Percentiles rank a stretch among this genome's conserved stretches.
These are phyloP conservation scores for Aquilaria sinensis DNA, from an alignment of 345 rosid genomes.

Conservation along the genomic window DNA sequence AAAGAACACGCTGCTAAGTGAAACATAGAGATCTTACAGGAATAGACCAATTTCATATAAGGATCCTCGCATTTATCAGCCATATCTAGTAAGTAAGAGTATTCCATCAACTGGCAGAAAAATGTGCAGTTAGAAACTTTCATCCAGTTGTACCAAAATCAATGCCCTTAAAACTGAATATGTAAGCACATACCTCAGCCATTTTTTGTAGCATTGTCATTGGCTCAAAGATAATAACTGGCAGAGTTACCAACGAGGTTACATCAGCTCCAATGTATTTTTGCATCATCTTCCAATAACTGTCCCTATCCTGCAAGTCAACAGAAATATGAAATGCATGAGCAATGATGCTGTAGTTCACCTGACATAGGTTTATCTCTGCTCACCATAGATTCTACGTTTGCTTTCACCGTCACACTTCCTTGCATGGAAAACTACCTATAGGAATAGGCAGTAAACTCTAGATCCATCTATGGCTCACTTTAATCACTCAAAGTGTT, in stretches of 20 bases:
- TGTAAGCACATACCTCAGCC: constrained; percentile 75
- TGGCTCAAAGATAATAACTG: constrained; percentile 93
- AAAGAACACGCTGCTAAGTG: constrained; percentile 8
- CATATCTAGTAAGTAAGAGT: constrained; percentile 73
- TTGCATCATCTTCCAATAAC: constrained; percentile 99
- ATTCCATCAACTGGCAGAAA: constrained; percentile 84
- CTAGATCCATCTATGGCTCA: too few species aligned
- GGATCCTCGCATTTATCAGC: constrained; percentile 97
- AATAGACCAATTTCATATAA: constrained; percentile 86
- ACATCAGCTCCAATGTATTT: constrained; percentile 89
- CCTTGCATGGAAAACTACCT: not conserved
- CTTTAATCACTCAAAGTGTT: too few species aligned
- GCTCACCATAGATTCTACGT: too few species aligned
- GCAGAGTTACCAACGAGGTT: constrained; percentile 96
- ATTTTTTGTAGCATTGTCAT: constrained; percentile 92
- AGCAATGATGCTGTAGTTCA: not conserved
- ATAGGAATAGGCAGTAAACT: not conserved
- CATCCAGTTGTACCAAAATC: constrained; percentile 8
- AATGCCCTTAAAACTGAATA: not conserved
- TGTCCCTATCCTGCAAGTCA: constrained; percentile 67
- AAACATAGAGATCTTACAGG: constrained; percentile 39
- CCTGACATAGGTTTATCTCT: too few species aligned
- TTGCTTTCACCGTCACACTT: not conserved
- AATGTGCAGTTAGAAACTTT: constrained; percentile 10
- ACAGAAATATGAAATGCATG: constrained; percentile 10